Base-by-base conservation (phyloP, 129 eudicot species). In the Centrapalus pauciflorus region DNA sequence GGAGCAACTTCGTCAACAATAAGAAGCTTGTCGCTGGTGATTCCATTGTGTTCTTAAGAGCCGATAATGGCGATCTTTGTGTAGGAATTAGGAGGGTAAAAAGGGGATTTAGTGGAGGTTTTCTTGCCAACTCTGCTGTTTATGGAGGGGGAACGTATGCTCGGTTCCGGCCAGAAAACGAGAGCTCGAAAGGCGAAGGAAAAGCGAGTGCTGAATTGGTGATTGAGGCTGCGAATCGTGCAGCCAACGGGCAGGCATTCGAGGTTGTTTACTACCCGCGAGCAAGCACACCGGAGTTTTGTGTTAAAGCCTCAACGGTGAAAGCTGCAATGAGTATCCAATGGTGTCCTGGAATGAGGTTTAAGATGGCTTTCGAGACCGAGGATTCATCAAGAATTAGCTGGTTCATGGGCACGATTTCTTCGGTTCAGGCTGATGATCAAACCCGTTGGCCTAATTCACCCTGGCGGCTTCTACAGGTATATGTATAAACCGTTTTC, bases 391-490 rank as follows among this genome's bases (percentile, higher is more conserved):
- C 96, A 0, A 59, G 98, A 30, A 92, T 92, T 10, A 92, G 98
- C 65, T 92, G 98, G 96, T 92, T 88, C 51, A 92, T 85, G 95
- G 98, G 98, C 5, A 88, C 96, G 0, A 68, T 92, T 50, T 88
- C 95, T 7, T 75, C 77, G 13, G 91, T 82, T 79, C 91, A 85
- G 20, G 95, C 85, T 0, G 85, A 78, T 10, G 95, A 92, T 56
- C 89, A 86, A 9, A 26, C 80, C 20, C 88, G 29, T 56, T 92
- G 98, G 98, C 89, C 98, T 69, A 81, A 79, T 66, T 92, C 98
- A 5, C 98, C 95, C 14, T 88, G 98, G 98, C 64, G 95, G 43
- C 95, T 92, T 75, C 95, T 92, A 35, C 95, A 88, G 95, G 98
- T 90, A 79, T 67, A 13, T 14, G 7, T 25, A 0, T 7, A 1